Base-by-base conservation (phyloP, 2,329 filamentous ascomycete species). In the Dryadomyces sulphureus region DNA sequence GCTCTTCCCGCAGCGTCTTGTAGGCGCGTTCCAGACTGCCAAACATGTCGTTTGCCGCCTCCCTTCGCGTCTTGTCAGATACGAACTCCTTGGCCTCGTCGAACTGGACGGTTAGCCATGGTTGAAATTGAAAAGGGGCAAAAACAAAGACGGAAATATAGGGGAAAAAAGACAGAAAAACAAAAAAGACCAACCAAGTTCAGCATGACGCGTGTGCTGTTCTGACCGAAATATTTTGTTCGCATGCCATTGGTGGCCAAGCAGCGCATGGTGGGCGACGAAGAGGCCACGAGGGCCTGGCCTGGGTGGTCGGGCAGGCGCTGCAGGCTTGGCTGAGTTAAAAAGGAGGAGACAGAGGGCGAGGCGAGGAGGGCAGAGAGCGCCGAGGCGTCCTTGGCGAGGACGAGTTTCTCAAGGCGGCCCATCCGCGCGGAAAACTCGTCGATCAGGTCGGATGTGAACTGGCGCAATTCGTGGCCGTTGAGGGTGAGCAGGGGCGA, bases 171-270 rank as follows among this genome's bases (percentile, higher is more conserved):
- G n/a, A n/a, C n/a, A n/a, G n/a, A n/a, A n/a, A n/a, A n/a, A n/a
- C n/a, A n/a, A n/a, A n/a, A n/a, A n/a, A 45, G 20, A 56, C 64
- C 57, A 60, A 75, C 71, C 56, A 76, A 56, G 51, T 75, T 75
- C 14, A 75, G 53, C 45, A 76, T 56, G 27, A 75, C 70, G 24
- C 71, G 65, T 19, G 69, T 65, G 53, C 67, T 72, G 49, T 65
- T 72, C 52, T 73, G 70, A 0, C 72, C 72, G 50, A 74, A 72
- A 47, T 68, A 70, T 14, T 70, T 64, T 17, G 71, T 73, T 45
- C 66, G 59, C 46, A 65, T 52, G 14, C 65, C 69, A 48, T 74
- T 73, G 45, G 73, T 64, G 3, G 66, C 68, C 47, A 75, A 54
- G 8, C 69, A 67, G 30, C 69, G 62, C 52, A 75, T 67, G 19